Base-by-base conservation (phyloP, 2,329 filamentous ascomycete species). In the Ramularia collo-cygni region DNA sequence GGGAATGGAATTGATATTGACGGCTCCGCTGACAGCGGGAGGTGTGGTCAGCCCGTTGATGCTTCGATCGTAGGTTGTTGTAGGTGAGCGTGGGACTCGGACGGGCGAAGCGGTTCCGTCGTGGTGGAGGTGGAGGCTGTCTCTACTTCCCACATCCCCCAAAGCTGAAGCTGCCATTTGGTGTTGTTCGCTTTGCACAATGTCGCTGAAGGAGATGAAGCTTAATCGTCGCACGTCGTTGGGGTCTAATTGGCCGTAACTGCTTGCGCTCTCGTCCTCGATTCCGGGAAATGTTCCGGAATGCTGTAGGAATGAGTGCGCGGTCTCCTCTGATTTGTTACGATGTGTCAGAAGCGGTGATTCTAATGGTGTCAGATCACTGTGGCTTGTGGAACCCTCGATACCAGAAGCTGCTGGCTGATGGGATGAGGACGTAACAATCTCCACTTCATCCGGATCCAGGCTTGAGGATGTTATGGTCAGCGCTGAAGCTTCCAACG, bases 131-230 rank as follows among this genome's bases (percentile, higher is more conserved):
- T 87, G 80, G 41, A 85, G 71, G 40, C 80, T 82, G 44, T 90
- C 84, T 49, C 81, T 72, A 51, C 74, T 80, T 33, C 75, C 71
- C 27, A 79, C 75, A 19, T 77, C 77, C 19, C 47, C 40, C 8
- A 55, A 26, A 5, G 45, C 38, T 21, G 50, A 52, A 12, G 46
- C 44, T n/a, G 48, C 38, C 18, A 47, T 44, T 18, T 57, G 51
- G 17, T 52, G 47, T 55, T 90, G 85, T 61, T 92, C 85, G 24
- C 82, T 76, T 60, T 94, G 87, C 28, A 96, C 87, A 8, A 96
- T 87, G 56, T 96, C 90, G 46, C 90, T 89, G 64, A 96, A 96
- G 6, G 88, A 95, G 59, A 96, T 94, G 67, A 96, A 96, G 61
- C 85, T 92, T 47, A 96, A 67, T 15, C 90, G 79, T 32, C 86